These are phyloP conservation scores for Samsoniella hepiali DNA, from an alignment of 2,329 filamentous ascomycete genomes.

Conservation along the genomic window DNA sequence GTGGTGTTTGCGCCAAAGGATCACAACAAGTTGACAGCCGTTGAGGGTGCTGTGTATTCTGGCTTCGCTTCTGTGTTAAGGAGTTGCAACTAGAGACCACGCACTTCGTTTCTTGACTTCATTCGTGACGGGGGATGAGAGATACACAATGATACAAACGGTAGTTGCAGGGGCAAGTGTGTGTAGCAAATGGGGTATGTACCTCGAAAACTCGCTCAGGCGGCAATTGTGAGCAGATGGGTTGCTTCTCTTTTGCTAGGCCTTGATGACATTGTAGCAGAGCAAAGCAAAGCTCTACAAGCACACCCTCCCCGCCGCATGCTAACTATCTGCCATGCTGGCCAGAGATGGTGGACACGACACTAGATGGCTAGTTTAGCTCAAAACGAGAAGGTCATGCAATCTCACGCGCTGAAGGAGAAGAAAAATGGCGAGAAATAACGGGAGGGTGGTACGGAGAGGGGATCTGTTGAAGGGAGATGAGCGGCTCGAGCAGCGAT, in stretches of 20 bases:
- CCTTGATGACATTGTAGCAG: background rate
- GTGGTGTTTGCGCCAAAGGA: background rate
- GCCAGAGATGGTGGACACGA: background rate
- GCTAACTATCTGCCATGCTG: background rate
- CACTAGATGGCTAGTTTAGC: background rate
- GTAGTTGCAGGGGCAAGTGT: background rate
- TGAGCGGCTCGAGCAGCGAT: background rate
- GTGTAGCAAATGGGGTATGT: background rate
- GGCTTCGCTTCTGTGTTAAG: background rate
- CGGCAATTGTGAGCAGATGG: background rate
- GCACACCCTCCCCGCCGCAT: background rate
- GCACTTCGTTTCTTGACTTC: background rate
- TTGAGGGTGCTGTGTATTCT: background rate
- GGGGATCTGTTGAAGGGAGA: background rate
- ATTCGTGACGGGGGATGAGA: background rate
- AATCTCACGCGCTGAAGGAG: background rate
- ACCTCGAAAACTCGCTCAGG: background rate
- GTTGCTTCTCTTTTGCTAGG: background rate
- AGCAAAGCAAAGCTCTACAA: background rate
- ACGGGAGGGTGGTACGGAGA: background rate
- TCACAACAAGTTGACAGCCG: background rate
- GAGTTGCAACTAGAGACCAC: background rate
- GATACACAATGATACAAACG: background rate
- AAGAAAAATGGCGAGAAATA: background rate
- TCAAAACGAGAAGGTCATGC: background rate